Conservation (phyloP, 2,329 filamentous ascomycete genomes). For the Dothistroma septosporum region DNA sequence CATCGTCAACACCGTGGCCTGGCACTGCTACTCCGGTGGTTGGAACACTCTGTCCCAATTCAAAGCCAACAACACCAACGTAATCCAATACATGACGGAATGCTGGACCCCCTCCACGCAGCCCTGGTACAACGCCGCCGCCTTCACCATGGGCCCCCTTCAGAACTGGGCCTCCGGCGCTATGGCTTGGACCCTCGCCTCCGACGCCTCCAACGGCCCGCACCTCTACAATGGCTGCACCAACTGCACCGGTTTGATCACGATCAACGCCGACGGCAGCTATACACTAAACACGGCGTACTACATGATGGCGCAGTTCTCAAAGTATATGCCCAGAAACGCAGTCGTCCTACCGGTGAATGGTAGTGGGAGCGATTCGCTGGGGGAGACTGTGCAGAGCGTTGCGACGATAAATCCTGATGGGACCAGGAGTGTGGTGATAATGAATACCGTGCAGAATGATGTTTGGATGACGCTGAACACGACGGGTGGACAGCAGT, state of each 20-base stretch:
- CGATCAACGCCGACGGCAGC: conserved; percentile 12
- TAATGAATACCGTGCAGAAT: conserved; percentile 13
- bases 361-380: conserved; percentile 6
- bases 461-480: conserved; percentile 15
- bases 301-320: conserved; percentile 24
- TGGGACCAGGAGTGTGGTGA: conserved; percentile 17
- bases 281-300: conserved; percentile 21
- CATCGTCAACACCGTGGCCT: conserved; percentile 20
- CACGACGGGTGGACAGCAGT: conserved; percentile 14
- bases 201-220: conserved; percentile 16
- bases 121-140: conserved; percentile 18
- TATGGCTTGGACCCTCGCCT: conserved; percentile 21
- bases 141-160: conserved; percentile 21
- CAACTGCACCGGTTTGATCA: conserved; percentile 18
- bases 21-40: conserved; percentile 22
- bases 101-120: conserved; percentile 17
- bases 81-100: conserved; percentile 23
- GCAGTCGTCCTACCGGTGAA: conserved; percentile 10
- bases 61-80: conserved; percentile 13
- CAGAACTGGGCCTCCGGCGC: conserved; percentile 23
- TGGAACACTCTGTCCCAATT: conserved; percentile 21
- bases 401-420: conserved; percentile 20
- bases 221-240: conserved; percentile 16
- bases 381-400: conserved; percentile 11
- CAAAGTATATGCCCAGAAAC: conserved; percentile 18